Conservation (phyloP, 345 rosid species). For the Excoecaria agallocha region DNA sequence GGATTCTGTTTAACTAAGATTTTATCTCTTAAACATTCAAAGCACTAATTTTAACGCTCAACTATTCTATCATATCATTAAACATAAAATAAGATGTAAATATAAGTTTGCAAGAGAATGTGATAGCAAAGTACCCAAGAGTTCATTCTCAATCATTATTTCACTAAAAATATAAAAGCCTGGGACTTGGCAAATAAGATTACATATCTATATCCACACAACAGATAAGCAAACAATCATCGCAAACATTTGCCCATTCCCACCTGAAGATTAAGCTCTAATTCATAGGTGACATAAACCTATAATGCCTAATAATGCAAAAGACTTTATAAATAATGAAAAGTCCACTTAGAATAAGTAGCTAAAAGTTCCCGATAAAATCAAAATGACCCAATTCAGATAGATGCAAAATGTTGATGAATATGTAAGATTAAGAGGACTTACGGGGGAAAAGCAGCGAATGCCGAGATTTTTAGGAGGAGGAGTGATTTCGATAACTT, state of each 20-base stretch:
- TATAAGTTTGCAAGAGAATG: neutral
- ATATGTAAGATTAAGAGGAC: constrained; percentile 13
- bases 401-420: neutral
- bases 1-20: neutral
- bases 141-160: neutral
- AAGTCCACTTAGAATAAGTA: no score
- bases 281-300: neutral
- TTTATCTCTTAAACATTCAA: neutral
- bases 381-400: neutral
- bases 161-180: neutral
- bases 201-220: no score
- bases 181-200: no score
- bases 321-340: neutral
- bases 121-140: neutral
- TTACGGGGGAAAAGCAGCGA: constrained; percentile 77
- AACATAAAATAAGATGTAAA: neutral
- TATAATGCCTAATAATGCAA: neutral
- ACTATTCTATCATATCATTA: neutral
- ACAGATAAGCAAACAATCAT: no score
- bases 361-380: neutral
- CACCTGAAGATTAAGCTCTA: neutral
- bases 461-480: constrained; percentile 88
- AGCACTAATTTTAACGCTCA: neutral
- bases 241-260: no score
- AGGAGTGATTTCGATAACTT: constrained; percentile 89